phyloP scores from a whole-genome alignment of 306 rosid species.

The Trichosanthes truncata region DNA sequence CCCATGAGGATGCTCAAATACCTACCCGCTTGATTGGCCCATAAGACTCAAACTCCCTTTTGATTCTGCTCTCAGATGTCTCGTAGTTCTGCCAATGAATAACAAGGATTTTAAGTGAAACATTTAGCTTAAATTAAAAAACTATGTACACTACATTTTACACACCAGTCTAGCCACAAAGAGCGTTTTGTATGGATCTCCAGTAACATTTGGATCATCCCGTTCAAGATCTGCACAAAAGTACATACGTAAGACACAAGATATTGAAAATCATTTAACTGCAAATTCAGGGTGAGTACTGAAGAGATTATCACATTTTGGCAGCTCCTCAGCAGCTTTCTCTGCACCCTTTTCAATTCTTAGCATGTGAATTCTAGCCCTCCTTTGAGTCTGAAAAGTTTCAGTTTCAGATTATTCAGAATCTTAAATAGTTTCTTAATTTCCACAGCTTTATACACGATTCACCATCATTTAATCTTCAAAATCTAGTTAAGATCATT shows the following conservation, averaged over 20 bases:
- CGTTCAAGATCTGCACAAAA: conserved; percentile 66
- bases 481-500: neutral
- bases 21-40: conserved; percentile 99
- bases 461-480: neutral
- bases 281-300: neutral
- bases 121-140: neutral
- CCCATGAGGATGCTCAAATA: conserved; percentile 60
- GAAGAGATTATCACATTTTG: conserved; percentile 52
- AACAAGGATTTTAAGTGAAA: neutral
- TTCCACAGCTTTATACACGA: neutral
- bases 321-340: conserved; percentile 87
- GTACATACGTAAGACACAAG: conserved; percentile 8
- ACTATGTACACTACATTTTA: conserved; percentile 4
- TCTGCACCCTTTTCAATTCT: conserved; percentile 85
- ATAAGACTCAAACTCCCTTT: conserved; percentile 97
- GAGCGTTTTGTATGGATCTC: conserved; percentile 95
- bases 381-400: conserved; percentile 43
- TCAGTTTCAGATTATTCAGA: neutral
- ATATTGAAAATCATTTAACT: neutral
- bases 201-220: conserved; percentile 66
- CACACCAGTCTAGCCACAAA: conserved; percentile 93
- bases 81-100: conserved; percentile 77
- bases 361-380: conserved; percentile 73
- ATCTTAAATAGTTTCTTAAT: neutral
- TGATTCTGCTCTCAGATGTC: conserved; percentile 90